Base-by-base conservation (phyloP, 148 eudicot species). In the Amaranthus cruentus region DNA sequence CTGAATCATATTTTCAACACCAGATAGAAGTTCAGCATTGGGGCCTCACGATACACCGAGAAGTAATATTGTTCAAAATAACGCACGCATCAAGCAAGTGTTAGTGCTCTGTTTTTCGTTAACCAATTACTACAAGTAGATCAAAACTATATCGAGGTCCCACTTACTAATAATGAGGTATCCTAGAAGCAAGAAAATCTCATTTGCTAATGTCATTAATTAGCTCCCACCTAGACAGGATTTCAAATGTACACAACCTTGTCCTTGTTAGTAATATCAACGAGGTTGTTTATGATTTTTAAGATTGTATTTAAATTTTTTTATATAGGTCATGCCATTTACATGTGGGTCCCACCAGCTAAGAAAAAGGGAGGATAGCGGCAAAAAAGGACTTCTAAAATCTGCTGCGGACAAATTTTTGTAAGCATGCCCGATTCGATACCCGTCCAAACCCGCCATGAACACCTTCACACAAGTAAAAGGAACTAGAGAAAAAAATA, bases 1-100 rank as follows among this genome's bases (percentile, higher is more conserved):
- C 98, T 93, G 76, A 43, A 76, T 55, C 65, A 51, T 28, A 63
- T 78, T 38, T 46, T 46, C 64, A 73, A n/a, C 28, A 68, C 66
- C 64, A 55, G 51, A 66, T 47, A 53, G 8, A 65, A 56, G 11
- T 67, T 54, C 47, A 58, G 70, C 42, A 28, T n/a, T 5, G 42
- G 13, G 55, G 63, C 46, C 12, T 47, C 49, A 14, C 18, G 47
- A 66, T 6, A 15, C 43, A n/a, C 38, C 3, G 42, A 49, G 0
- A 58, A 11, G 21, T 6, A n/a, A n/a, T n/a, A 6, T 47, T 3
- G 4, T 10, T 47, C 66, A 4, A 62, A 11, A 62, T 47, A 62
- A 62, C n/a, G 66, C 48, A 62, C 47, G 47, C 14, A 51, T 21
- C 14, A 70, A 14, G 44, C 0, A 70, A 14, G 44, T 1, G 21